Percentiles rank a stretch among this genome's conserved stretches.
Conservation (phyloP, 495 filamentous ascomycete genomes). For the Rostrohypoxylon terebratum region DNA sequence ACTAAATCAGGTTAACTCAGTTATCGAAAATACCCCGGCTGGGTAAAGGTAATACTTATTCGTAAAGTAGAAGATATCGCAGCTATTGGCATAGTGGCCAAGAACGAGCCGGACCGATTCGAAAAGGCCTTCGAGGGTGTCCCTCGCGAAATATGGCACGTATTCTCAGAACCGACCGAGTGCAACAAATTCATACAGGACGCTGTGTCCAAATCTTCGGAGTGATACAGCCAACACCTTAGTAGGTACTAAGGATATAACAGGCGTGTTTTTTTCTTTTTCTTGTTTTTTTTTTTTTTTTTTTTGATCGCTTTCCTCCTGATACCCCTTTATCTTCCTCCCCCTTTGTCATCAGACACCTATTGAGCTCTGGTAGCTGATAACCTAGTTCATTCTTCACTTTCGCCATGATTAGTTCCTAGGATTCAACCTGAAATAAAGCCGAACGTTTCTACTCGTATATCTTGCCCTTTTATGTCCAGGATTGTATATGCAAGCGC, state of each 20-base stretch:
- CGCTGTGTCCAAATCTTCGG: conserved; percentile 43
- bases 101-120: conserved; percentile 80
- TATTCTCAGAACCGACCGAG: conserved; percentile 82
- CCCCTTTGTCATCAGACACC: background rate
- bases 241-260: background rate
- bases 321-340: conserved; percentile 2
- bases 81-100: conserved; percentile 71
- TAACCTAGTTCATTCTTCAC: background rate
- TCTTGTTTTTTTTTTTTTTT: no score
- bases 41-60: conserved; percentile 85
- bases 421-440: background rate
- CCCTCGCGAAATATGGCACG: conserved; percentile 76
- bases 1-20: conserved; percentile 41
- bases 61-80: conserved; percentile 83
- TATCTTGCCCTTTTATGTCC: background rate
- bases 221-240: background rate
- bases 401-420: background rate
- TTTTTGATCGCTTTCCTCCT: background rate
- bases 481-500: background rate
- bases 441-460: background rate
- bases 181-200: conserved; percentile 57
- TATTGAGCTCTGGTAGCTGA: background rate
- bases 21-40: conserved; percentile 68
- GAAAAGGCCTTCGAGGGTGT: conserved; percentile 84
- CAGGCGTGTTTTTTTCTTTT: background rate